phyloP scores from a whole-genome alignment of 2,329 filamentous ascomycete genomes.

The Calonectria multiphialidica region DNA sequence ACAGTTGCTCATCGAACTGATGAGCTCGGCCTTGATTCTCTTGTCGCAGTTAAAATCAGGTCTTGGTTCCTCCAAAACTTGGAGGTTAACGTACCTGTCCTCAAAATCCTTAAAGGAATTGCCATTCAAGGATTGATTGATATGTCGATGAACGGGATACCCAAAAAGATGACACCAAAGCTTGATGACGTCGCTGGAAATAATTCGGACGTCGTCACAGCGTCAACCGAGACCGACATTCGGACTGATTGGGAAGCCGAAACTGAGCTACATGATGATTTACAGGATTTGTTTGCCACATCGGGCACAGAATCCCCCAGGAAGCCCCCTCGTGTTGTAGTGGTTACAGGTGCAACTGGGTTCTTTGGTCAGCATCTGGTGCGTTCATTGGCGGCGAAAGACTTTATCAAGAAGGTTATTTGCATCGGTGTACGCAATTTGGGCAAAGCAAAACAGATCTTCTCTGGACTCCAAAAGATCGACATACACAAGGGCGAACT shows the following conservation, averaged over 20 bases:
- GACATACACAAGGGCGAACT: neutral
- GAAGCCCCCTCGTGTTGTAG: neutral
- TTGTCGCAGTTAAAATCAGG: constrained; percentile 53
- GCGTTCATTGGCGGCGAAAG: neutral
- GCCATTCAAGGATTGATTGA: constrained; percentile 16
- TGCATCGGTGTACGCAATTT: neutral
- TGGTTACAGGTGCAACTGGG: neutral
- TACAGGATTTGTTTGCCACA: too few species aligned
- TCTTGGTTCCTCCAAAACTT: constrained; percentile 62
- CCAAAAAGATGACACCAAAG: neutral
- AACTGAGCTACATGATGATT: neutral
- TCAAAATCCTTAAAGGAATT: constrained; percentile 48
- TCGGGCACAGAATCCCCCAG: neutral
- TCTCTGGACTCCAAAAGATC: neutral
- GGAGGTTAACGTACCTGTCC: constrained; percentile 57
- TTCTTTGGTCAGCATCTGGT: neutral
- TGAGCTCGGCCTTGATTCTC: constrained; percentile 45
- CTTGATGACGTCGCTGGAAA: too few species aligned
- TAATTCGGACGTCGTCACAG: neutral
- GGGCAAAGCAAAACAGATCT: neutral
- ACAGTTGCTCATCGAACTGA: neutral
- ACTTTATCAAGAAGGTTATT: neutral
- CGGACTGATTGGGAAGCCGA: neutral
- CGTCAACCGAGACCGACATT: neutral
- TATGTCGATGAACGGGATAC: neutral